phyloP scores from a whole-genome alignment of 768 basidiomycete genomes.

The Cyclocybe cylindracea region DNA sequence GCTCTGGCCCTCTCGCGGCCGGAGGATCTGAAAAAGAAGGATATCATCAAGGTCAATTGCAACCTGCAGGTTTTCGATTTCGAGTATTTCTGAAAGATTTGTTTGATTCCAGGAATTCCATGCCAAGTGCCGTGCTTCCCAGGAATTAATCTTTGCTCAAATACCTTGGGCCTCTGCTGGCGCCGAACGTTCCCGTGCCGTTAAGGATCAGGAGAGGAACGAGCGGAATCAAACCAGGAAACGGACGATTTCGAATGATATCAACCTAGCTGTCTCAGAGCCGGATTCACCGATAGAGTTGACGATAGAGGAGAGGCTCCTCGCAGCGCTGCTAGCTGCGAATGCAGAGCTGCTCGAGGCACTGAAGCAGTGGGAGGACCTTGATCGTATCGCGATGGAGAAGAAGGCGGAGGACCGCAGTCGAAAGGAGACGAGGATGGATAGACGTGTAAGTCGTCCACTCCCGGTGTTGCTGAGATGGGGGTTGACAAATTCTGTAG shows the following conservation, averaged over 20 bases:
- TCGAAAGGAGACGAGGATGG: constrained; percentile 64
- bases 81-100: background rate
- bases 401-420: constrained; percentile 70
- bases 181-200: constrained; percentile 67
- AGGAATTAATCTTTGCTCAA: constrained; percentile 83
- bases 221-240: constrained; percentile 18
- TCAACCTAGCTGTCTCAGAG: constrained; percentile 9
- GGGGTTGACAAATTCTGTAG: constrained; percentile 26
- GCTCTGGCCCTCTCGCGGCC: constrained; percentile 70
- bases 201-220: constrained; percentile 22
- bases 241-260: constrained; percentile 18
- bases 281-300: constrained; percentile 38
- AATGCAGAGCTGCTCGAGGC: constrained; percentile 72
- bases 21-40: constrained; percentile 63
- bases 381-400: constrained; percentile 67
- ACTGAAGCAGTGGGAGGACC: constrained; percentile 75
- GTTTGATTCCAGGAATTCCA: constrained; percentile 75
- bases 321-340: constrained; percentile 71
- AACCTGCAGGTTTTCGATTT: background rate
- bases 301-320: constrained; percentile 74
- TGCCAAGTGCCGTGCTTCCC: constrained; percentile 73
- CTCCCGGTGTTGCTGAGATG: background rate
- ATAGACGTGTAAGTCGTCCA: constrained; percentile 54
- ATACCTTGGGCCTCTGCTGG: constrained; percentile 90
- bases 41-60: constrained; percentile 64